Percentiles rank a stretch among this genome's conserved stretches.
Conservation (phyloP, 257 asterid genomes). For the Gentiana macrophylla region DNA sequence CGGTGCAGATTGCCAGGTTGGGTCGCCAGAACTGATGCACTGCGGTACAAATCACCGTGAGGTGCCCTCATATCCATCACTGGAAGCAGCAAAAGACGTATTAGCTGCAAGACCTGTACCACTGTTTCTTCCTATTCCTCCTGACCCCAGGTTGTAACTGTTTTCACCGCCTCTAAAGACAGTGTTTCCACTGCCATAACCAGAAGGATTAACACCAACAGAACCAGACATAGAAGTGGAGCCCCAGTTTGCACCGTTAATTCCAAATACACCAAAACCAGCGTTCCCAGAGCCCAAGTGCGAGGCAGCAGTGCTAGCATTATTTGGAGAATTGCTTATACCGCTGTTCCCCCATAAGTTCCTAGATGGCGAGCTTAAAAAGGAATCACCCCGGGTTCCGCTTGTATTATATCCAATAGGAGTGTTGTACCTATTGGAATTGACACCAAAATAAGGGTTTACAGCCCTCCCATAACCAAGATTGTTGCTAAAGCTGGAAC, state of each 20-base stretch:
- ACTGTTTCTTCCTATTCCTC: slow-evolving; percentile 54
- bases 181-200: slow-evolving; percentile 38
- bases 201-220: slow-evolving; percentile 43
- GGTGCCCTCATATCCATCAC: slow-evolving; percentile 34
- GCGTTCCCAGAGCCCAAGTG: slow-evolving; percentile 49
- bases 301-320: slow-evolving; percentile 47
- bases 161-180: slow-evolving; percentile 53
- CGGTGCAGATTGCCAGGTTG: slow-evolving; percentile 35
- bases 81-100: slow-evolving; percentile 43
- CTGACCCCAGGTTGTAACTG: slow-evolving; percentile 41
- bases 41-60: slow-evolving; percentile 28
- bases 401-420: slow-evolving; percentile 60
- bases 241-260: slow-evolving; percentile 58
- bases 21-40: slow-evolving; percentile 29
- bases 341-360: slow-evolving; percentile 65
- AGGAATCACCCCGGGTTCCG: slow-evolving; percentile 45
- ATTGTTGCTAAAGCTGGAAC: slow-evolving; percentile 47
- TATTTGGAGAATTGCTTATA: slow-evolving; percentile 36
- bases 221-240: slow-evolving; percentile 36
- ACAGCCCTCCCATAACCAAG: slow-evolving; percentile 52
- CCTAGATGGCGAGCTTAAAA: slow-evolving; percentile 38
- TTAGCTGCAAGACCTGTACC: slow-evolving; percentile 32
- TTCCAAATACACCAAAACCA: slow-evolving; percentile 59
- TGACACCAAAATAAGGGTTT: slow-evolving; percentile 46
- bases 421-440: slow-evolving; percentile 46